Evolutionary conservation across 495 filamentous ascomycete species (phyloP).

Genomic region (Pyrenula aspistea): DNA sequence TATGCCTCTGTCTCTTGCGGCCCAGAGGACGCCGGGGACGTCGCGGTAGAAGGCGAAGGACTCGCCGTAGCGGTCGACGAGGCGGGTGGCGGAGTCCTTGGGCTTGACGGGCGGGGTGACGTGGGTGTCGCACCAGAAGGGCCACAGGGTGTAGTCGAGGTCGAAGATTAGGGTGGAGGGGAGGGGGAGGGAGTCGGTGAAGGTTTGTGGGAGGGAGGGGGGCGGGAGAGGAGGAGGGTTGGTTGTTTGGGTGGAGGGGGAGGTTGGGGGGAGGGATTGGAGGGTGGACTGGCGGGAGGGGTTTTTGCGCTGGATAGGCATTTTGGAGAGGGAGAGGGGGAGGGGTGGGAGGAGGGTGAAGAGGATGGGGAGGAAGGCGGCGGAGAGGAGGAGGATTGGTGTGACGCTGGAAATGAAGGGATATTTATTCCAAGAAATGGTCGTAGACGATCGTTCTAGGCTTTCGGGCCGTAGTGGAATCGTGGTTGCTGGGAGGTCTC

Average conservation of each 20-base stretch:
- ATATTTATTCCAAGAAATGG: too few relatives aligned
- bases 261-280: background rate
- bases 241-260: background rate
- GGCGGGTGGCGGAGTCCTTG: slow-evolving; percentile 41
- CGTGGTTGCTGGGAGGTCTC: too few relatives aligned
- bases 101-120: slow-evolving; percentile 68
- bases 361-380: background rate
- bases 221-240: background rate
- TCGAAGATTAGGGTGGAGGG: slow-evolving; percentile 86
- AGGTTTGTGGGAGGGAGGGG: slow-evolving; percentile 34
- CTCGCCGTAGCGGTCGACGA: slow-evolving; percentile 53
- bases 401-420: too few relatives aligned
- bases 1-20: slow-evolving; percentile 44
- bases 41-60: slow-evolving; percentile 71
- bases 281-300: background rate
- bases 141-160: slow-evolving; percentile 95
- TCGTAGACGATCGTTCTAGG: too few relatives aligned
- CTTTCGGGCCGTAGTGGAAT: too few relatives aligned
- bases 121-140: slow-evolving; percentile 94
- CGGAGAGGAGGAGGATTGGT: background rate
- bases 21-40: slow-evolving; percentile 58
- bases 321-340: background rate
- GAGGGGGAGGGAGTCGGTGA: slow-evolving; percentile 68
- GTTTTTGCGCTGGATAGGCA: background rate
- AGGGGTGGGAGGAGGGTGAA: background rate